Percentiles rank a stretch among this genome's conserved stretches.
phyloP scores from a whole-genome alignment of 441 rosid species.

The Aleurites moluccanus region DNA sequence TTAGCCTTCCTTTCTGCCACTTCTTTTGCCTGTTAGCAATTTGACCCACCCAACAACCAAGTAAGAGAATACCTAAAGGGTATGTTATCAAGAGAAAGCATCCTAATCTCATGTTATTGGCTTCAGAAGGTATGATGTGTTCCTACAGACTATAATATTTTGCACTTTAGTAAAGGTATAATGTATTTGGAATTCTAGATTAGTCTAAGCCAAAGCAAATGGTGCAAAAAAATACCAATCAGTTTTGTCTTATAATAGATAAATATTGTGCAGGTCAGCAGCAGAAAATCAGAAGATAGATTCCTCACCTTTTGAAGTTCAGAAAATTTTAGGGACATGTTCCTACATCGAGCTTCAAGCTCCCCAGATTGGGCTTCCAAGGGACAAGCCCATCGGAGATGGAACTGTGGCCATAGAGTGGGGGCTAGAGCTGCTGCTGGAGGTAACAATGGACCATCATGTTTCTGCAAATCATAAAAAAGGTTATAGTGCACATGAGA shows the following conservation, averaged over 20 bases:
- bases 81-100: not conserved
- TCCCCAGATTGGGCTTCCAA: constrained; percentile 81
- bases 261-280: not conserved
- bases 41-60: constrained; percentile 11
- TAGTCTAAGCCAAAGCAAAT: not conserved
- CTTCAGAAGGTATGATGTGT: not conserved
- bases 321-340: constrained; percentile 60
- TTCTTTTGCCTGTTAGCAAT: constrained; percentile 67
- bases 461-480: constrained; percentile 66
- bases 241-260: not conserved
- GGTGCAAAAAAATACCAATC: not conserved
- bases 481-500: constrained; percentile 80
- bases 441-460: constrained; percentile 62
- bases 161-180: not conserved
- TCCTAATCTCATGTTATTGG: not conserved
- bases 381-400: constrained; percentile 98
- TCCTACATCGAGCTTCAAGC: constrained; percentile 70
- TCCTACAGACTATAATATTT: not conserved
- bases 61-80: not conserved
- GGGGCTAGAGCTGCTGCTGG: constrained; percentile 99
- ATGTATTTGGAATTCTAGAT: not conserved
- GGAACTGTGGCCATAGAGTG: constrained; percentile 96
- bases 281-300: constrained; percentile 8
- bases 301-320: constrained; percentile 70
- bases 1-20: constrained; percentile 71